Conservation (phyloP, 768 basidiomycete genomes). For the Pluteus cervinus region DNA sequence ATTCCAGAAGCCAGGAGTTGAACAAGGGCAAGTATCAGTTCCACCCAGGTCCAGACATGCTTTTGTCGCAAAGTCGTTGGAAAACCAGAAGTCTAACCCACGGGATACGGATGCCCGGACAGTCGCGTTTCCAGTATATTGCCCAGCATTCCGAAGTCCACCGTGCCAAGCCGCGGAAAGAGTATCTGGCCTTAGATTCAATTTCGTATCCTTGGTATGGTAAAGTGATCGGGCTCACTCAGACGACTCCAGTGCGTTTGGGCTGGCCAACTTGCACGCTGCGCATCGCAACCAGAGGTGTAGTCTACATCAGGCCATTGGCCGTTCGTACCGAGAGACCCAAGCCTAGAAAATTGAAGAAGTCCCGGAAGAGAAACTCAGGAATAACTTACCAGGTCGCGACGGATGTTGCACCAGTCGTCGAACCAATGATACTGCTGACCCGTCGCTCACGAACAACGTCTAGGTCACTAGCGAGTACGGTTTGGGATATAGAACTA, state of each 20-base stretch:
- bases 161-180: slow-evolving; percentile 49
- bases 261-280: slow-evolving; percentile 54
- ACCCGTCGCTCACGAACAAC: slow-evolving; percentile 29
- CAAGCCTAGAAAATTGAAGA: slow-evolving; percentile 14
- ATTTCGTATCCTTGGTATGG: neutral
- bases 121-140: slow-evolving; percentile 27
- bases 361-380: no score
- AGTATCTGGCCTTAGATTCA: slow-evolving; percentile 23
- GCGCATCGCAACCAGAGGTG: slow-evolving; percentile 43
- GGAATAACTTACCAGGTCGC: slow-evolving; percentile 23
- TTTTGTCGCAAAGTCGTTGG: slow-evolving; percentile 38
- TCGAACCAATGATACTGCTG: slow-evolving; percentile 31
- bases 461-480: slow-evolving; percentile 21
- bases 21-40: slow-evolving; percentile 37
- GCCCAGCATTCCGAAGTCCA: slow-evolving; percentile 30
- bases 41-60: slow-evolving; percentile 44
- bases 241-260: slow-evolving; percentile 44
- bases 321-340: slow-evolving; percentile 19
- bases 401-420: slow-evolving; percentile 33
- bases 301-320: slow-evolving; percentile 48
- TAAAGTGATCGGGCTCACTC: slow-evolving; percentile 18
- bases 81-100: slow-evolving; percentile 49
- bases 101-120: slow-evolving; percentile 25
- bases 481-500: no score
- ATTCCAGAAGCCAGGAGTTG: slow-evolving; percentile 41